Conservation (phyloP, 2,329 filamentous ascomycete species). For the Fusarium phyllophilum region DNA sequence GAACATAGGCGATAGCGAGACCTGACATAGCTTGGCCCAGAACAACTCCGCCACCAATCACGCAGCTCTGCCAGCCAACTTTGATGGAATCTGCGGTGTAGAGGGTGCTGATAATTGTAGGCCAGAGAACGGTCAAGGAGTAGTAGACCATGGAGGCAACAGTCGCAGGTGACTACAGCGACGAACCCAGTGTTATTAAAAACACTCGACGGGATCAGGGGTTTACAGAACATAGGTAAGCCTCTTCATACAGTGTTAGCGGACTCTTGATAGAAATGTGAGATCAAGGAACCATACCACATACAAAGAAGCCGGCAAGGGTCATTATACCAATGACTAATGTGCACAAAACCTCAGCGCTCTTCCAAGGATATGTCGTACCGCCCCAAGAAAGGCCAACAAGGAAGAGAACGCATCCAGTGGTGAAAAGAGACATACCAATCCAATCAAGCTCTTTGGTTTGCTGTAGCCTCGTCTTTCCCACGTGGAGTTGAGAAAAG, state of each 20-base stretch:
- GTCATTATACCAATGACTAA: conserved; percentile 52
- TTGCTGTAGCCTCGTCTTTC: conserved; percentile 51
- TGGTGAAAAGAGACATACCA: conserved; percentile 55
- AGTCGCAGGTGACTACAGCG: conserved; percentile 51
- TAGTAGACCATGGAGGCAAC: conserved; percentile 59
- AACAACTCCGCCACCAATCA: conserved; percentile 55
- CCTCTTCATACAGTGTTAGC: conserved; percentile 44
- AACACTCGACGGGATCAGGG: conserved; percentile 56
- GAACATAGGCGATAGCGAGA: conserved; percentile 50
- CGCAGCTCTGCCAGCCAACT: conserved; percentile 55
- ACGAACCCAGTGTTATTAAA: conserved; percentile 54
- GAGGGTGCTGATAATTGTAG: conserved; percentile 52
- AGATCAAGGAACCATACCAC: conserved; percentile 39
- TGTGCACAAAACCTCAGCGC: conserved; percentile 49
- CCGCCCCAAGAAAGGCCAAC: conserved; percentile 58
- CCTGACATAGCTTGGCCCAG: conserved; percentile 53
- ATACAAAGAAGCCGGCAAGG: conserved; percentile 51
- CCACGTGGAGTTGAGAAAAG: conserved; percentile 55
- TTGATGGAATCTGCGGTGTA: conserved; percentile 52
- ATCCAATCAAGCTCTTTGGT: conserved; percentile 57
- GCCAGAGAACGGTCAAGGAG: conserved; percentile 57
- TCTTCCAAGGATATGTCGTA: conserved; percentile 54
- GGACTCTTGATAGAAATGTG: neutral
- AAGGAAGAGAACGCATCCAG: conserved; percentile 55
- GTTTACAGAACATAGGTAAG: conserved; percentile 48